Evolutionary conservation across 768 basidiomycete species (phyloP), one percentile per base, ranked within the genome.

Genomic region (Tricholoma matsutake): DNA sequence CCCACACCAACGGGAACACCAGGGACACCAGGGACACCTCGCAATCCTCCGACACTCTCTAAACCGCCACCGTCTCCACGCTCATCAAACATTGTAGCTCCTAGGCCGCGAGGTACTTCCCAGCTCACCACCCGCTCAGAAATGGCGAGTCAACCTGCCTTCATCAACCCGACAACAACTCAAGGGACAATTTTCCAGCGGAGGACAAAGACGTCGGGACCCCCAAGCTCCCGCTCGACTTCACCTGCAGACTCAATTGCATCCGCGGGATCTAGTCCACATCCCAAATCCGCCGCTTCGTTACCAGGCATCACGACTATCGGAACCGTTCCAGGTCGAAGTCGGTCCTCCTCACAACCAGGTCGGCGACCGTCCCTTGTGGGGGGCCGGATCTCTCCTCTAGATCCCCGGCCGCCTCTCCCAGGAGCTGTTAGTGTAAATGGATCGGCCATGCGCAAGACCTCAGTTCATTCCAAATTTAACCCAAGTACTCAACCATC

Each of bases 261-360:
- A 18, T 82, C 82, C 8, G 73, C 71, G 31, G 76, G 77, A 54
- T 82, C 81, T 16, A 69, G 66, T 60, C 78, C 67, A 16, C 71
- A 69, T 25, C 65, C 73, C 8, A 76, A 72, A 66, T 72, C 75
- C 54, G 69, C 72, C 57, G 65, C 65, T 39, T 74, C 83, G 8
- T 74, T 79, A 32, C 82, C 81, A 29, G 71, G 77, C 34, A 77
- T 67, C 61, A 75, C 78, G 35, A 69, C 73, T 57, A 67, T 60
- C 41, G 70, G 69, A 39, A 68, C 72, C 28, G 71, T 79, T 1
- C 70, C 69, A 31, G 77, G 78, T 20, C 83, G 92, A 60, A 81
- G 68, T 59, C 83, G 92, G 52, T 89, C 92, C 35, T 84, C 83
- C 11, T 92, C 92, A 39, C 92, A 93, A 64, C 90, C 92, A 45